A percentile compares a stretch with the other conserved stretches of the same genome.
Evolutionary conservation across 495 filamentous ascomycete species (phyloP).

Genomic region (Penicillium malachiteum): DNA sequence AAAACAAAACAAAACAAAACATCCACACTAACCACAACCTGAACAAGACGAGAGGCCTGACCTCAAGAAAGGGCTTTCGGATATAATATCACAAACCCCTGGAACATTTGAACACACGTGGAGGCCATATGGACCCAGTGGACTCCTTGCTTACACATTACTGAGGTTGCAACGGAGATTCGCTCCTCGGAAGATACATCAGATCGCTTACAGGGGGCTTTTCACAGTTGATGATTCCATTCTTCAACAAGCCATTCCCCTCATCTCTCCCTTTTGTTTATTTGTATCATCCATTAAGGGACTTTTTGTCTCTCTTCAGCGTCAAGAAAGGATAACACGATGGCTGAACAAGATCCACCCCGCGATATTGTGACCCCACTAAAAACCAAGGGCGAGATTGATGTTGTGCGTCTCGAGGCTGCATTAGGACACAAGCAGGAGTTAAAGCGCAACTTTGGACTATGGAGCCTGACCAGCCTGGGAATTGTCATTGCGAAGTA

Average conservation of each 20-base stretch:
- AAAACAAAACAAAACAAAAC: not conserved
- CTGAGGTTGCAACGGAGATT: slow-evolving; percentile 10
- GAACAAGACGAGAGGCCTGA: not conserved
- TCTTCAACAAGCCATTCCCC: not conserved
- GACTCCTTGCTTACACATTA: slow-evolving; percentile 24
- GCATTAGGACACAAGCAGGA: slow-evolving; percentile 47
- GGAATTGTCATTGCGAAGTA: slow-evolving; percentile 50
- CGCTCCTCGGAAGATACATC: slow-evolving; percentile 11
- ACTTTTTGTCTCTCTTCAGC: no score
- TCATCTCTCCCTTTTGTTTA: not conserved
- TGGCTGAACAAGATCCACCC: slow-evolving; percentile 3
- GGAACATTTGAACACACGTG: slow-evolving; percentile 19
- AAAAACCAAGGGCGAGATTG: slow-evolving; percentile 24
- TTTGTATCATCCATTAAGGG: no score
- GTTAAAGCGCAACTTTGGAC: slow-evolving; percentile 38
- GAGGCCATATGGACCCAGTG: slow-evolving; percentile 25
- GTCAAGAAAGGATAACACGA: no score
- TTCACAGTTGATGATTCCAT: slow-evolving; percentile 2
- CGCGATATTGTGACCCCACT: slow-evolving; percentile 11
- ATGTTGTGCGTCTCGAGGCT: slow-evolving; percentile 41
- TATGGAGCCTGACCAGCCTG: slow-evolving; percentile 45
- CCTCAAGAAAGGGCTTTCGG: not conserved
- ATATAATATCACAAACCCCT: not conserved
- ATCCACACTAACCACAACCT: not conserved
- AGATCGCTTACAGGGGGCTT: slow-evolving; percentile 4